phyloP scores from a whole-genome alignment of 2,329 filamentous ascomycete genomes.

The Neonectria ditissima region DNA sequence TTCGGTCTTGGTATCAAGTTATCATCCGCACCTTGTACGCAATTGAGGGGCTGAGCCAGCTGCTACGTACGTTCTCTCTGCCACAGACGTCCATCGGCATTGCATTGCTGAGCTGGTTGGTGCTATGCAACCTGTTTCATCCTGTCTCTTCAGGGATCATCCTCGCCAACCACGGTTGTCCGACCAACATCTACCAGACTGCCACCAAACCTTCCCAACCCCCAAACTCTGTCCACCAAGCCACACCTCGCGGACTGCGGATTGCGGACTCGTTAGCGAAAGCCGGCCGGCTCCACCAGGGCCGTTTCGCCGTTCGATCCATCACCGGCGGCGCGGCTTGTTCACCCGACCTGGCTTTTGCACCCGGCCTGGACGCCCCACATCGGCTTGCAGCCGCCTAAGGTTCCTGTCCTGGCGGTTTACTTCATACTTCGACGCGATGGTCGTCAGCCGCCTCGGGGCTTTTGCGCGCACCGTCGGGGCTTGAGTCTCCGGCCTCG shows the following conservation, averaged over 20 bases:
- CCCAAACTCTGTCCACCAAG: not conserved
- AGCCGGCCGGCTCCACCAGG: slow-evolving; percentile 26
- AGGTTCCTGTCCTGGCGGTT: not conserved
- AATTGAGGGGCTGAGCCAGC: slow-evolving; percentile 17
- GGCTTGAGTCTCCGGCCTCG: slow-evolving; percentile 1
- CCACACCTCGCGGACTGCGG: not conserved
- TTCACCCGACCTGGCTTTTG: slow-evolving; percentile 29
- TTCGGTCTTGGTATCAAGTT: not conserved
- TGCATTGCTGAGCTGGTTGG: slow-evolving; percentile 14
- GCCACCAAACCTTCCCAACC: not conserved
- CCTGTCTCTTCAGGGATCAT: slow-evolving; percentile 9
- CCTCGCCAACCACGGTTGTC: slow-evolving; percentile 19
- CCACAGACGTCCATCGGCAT: not conserved
- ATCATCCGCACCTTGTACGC: slow-evolving; percentile 6
- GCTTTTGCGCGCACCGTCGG: slow-evolving; percentile 6
- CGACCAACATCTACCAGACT: slow-evolving; percentile 11
- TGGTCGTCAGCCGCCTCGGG: slow-evolving; percentile 26
- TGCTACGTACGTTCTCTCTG: slow-evolving; percentile 8
- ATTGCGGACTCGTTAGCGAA: not conserved
- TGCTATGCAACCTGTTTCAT: slow-evolving; percentile 15
- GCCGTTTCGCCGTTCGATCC: slow-evolving; percentile 14
- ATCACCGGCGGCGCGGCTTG: slow-evolving; percentile 33
- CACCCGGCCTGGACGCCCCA: slow-evolving; percentile 17
- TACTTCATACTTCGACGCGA: slow-evolving; percentile 34
- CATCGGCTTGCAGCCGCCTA: slow-evolving; percentile 34